Base-by-base conservation (phyloP, 257 asterid genomes). In the Gentiana dahurica region DNA sequence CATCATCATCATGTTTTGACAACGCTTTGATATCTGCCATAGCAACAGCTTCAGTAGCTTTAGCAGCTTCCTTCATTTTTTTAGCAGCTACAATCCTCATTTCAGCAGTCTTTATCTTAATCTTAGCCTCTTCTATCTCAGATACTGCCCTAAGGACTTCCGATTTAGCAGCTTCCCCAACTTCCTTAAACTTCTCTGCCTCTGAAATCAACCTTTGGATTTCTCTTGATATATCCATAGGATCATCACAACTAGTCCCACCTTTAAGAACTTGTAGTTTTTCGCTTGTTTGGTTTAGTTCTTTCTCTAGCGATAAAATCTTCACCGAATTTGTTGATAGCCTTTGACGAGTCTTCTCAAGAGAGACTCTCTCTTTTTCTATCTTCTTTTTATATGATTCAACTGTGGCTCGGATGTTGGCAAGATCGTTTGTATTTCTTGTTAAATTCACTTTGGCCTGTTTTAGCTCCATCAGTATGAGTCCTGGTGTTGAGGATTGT, bases 21-120 rank as follows among this genome's bases (percentile, higher is more conserved):
- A 91, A 12, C 2, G 89, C 89, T 74, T 79, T 83, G 61, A 85
- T 87, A 66, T 92, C 97, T 1, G 94, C 91, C 15, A 79, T 79
- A 24, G 93, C 93, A 50, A 78, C 78, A 24, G 94, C 93, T 77
- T 92, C 97, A 6, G 94, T 67, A 39, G 94, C 95, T 59, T 75
- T 75, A 6, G 98, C 95, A 0, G 98, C 98, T 63, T 73, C 87
- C 75, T 91, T 85, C 94, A 88, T 92, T 66, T 71, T 92, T 68
- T 65, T 88, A 35, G 98, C 97, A 2, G 94, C 95, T 34, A 81
- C 62, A 68, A 88, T 64, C 71, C 86, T 72, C 51, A 75, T 78
- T 75, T 83, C 93, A 1, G 94, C 86, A 6, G 87, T 84, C 72
- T 72, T 81, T 36, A 84, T 81, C 71, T 72, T 69, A 34, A 70